Evolutionary conservation across 1,284 basidiomycete genomes (phyloP), one percentile per base, ranked within the genome.

Genomic region (Exobasidium cylindrosporum): DNA sequence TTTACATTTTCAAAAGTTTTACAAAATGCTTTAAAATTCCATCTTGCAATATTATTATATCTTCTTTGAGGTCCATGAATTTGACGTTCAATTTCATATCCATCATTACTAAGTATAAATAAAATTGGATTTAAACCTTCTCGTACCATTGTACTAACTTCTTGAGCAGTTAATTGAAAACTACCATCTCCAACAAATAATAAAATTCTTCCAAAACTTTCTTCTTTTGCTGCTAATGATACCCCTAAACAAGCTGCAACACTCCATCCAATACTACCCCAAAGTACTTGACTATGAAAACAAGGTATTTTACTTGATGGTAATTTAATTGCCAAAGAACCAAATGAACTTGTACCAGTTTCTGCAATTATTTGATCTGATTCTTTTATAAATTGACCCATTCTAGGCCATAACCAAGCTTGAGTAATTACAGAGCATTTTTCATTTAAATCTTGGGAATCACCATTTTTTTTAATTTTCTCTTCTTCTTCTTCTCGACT

Each of bases 181-280:
- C 76, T 81, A 0, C 83, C 82, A 65, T 83, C 82, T 3, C 94
- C 94, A 24, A 92, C 84, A 79, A 97, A 96, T 54, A 95, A 82
- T 57, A 93, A 87, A 0, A 88, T 88, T 49, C 93, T 83, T 28
- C 81, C 77, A 6, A 73, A 63, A 4, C 26, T 50, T 4, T 83
- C 82, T 58, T 93, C 90, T 52, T 84, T 82, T 1, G 89, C 91
- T 3, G 89, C 94, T 45, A 94, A 82, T 1, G 89, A 86, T 6
- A 87, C 88, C 45, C 91, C 91, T 0, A 92, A 66, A 1, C 72
- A 57, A 4, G 81, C 81, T 78, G 91, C 92, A 46, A 89, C 87
- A 17, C 88, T 87, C 87, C 88, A 94, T 0, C 92, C 92, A 69
- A 94, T 95, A 59, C 86, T 88, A 43, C 90, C 90, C 87, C 89